phyloP scores from a whole-genome alignment of 768 basidiomycete species.

The Coprinopsis marcescibilis region DNA sequence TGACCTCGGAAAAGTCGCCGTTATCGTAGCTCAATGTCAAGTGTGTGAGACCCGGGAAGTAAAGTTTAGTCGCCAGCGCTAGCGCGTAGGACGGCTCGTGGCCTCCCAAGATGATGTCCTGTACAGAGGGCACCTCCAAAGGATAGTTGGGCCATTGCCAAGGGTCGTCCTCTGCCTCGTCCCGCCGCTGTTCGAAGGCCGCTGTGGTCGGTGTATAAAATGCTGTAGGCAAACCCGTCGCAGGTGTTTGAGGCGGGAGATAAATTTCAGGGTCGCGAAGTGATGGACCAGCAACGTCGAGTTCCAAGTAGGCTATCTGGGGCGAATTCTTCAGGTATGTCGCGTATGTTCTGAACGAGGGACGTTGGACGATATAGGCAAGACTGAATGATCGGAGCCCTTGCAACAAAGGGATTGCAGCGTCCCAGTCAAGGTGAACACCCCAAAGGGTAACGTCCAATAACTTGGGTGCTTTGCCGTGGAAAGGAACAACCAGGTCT shows the following conservation, averaged over 20 bases:
- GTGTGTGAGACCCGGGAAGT: slow-evolving; percentile 32
- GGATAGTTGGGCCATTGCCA: slow-evolving; percentile 31
- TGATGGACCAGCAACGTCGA: slow-evolving; percentile 54
- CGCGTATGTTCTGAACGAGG: slow-evolving; percentile 47
- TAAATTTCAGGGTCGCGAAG: slow-evolving; percentile 13
- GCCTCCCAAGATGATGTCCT: slow-evolving; percentile 32
- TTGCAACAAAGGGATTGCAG: slow-evolving; percentile 35
- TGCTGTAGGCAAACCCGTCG: not conserved
- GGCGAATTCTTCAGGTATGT: slow-evolving; percentile 49
- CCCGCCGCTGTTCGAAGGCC: slow-evolving; percentile 26
- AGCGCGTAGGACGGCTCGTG: slow-evolving; percentile 33
- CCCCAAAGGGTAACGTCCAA: slow-evolving; percentile 52
- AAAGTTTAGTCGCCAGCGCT: slow-evolving; percentile 34
- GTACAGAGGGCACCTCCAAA: slow-evolving; percentile 35
- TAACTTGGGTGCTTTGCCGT: slow-evolving; percentile 50
- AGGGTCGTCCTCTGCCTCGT: slow-evolving; percentile 27
- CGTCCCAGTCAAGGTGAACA: slow-evolving; percentile 64
- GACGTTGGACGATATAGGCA: slow-evolving; percentile 57
- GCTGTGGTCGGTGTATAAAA: slow-evolving; percentile 9
- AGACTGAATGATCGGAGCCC: slow-evolving; percentile 50
- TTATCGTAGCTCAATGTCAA: slow-evolving; percentile 53
- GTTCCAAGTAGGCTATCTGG: slow-evolving; percentile 43
- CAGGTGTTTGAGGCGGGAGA: slow-evolving; percentile 8
- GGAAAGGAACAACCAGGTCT: slow-evolving; percentile 43
- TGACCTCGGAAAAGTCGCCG: slow-evolving; percentile 48